phyloP scores from a whole-genome alignment of 441 rosid species.

The Euphorbia schlechtendalii region DNA sequence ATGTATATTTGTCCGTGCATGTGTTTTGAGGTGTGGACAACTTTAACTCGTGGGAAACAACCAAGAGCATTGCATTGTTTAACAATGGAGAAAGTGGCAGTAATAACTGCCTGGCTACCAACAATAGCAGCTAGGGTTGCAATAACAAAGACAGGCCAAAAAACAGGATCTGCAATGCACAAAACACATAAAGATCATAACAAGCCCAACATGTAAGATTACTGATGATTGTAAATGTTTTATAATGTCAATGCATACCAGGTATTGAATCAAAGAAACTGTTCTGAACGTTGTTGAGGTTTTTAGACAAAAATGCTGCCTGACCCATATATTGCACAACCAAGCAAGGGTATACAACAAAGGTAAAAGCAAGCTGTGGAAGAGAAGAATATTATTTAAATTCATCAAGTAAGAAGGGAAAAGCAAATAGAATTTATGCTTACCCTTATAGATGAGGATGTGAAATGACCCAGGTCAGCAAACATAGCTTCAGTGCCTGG shows the following conservation, averaged over 20 bases:
- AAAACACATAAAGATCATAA: slow-evolving; percentile 19
- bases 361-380: slow-evolving; percentile 69
- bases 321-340: slow-evolving; percentile 97
- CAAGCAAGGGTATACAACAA: slow-evolving; percentile 79
- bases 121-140: slow-evolving; percentile 84
- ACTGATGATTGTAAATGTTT: slow-evolving; percentile 9
- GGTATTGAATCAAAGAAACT: slow-evolving; percentile 81
- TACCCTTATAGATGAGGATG: slow-evolving; percentile 75
- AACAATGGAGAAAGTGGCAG: slow-evolving; percentile 79
- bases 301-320: slow-evolving; percentile 86
- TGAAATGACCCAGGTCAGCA: slow-evolving; percentile 93
- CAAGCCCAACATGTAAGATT: slow-evolving; percentile 14
- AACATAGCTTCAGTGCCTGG: slow-evolving; percentile 96
- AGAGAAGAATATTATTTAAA: slow-evolving; percentile 23
- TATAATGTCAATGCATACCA: slow-evolving; percentile 32
- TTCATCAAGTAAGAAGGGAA: slow-evolving; percentile 11
- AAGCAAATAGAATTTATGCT: slow-evolving; percentile 15
- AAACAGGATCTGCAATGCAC: slow-evolving; percentile 47
- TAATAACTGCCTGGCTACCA: slow-evolving; percentile 83
- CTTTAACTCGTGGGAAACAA: slow-evolving; percentile 91
- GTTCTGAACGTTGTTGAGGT: slow-evolving; percentile 31
- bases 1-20: slow-evolving; percentile 85
- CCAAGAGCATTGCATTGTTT: slow-evolving; percentile 94
- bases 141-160: slow-evolving; percentile 86
- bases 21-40: slow-evolving; percentile 78